Base-by-base conservation (phyloP, 2,329 filamentous ascomycete genomes). In the Pseudogymnoascus verrucosus region DNA sequence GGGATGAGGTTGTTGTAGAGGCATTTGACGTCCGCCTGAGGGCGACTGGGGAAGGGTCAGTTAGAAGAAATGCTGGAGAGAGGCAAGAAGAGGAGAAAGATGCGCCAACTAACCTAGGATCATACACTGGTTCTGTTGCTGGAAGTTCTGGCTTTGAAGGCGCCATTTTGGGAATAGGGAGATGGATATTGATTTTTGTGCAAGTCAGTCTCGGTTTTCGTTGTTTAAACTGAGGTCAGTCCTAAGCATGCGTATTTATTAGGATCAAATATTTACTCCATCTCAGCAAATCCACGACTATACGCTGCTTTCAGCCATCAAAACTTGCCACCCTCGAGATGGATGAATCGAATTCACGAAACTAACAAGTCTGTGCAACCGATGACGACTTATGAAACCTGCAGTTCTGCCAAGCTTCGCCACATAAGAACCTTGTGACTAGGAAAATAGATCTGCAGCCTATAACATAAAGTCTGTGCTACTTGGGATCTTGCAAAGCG, bases 1-100 rank as follows among this genome's bases (percentile, higher is more conserved):
- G 74, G 72, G 66, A 79, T 72, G 40, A 68, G 65, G 64, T 74
- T 72, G n/a, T 64, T 60, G 37, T 68, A 67, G 12, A 68, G 61
- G 12, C 36, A 44, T 23, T 42, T 11, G 16, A 67, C 39, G 8
- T 28, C 36, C 4, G 65, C 44, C 14, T 62, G 59, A 3, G 65
- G 67, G 23, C 66, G 64, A 61, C 66, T 68, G 28, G 10, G 28
- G 11, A 12, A 1, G 10, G 10, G 28, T 34, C 7, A 57, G 51
- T 11, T 4, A 16, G 23, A 54, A 16, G 5, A 16, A 16, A 54
- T 28, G 11, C 47, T 6, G 12, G 42, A 16, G 7, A 7, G 21
- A 51, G 34, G 31, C 11, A 34, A 4, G 8, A 3, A 34, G 28
- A 34, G 11, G 31, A 12, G n/a, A 12, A 16, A 19, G 19, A 2